Evolutionary conservation across 2,329 filamentous ascomycete genomes (phyloP), one percentile per base, ranked within the genome.

Genomic region (Claviceps sp.): DNA sequence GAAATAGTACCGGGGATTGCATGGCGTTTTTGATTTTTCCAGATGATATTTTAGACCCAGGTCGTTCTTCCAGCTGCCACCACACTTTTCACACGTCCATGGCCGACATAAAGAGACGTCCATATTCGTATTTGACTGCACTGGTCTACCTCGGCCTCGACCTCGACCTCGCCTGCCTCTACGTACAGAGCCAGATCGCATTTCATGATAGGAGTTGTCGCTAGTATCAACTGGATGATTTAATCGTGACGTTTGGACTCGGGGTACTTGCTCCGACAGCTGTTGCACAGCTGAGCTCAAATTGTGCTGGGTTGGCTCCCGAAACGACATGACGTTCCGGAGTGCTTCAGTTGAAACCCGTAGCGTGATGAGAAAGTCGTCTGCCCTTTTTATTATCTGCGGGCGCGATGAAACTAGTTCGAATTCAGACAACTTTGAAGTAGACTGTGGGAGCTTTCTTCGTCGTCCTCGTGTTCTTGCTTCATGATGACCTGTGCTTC

Each of bases 1-100:
- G 16, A 53, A 41, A 8, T 45, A 55, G 40, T 65, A 66, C 20
- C 59, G 66, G 20, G 77, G 72, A 56, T 82, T 82, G 59, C 78
- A 82, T 14, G 69, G 22, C 3, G 74, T 74, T 54, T 68, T 68
- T 1, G 78, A 76, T 57, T 79, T 81, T 37, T 72, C 73, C 14
- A 75, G 63, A 55, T 82, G 78, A 58, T 82, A 82, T 49, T 79
- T 77, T 16, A 81, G 65, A 0, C 78, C 78, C 46, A 77, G 67
- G 37, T 75, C 68, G 50, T 81, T 81, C 61, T 79, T 80, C 77
- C 77, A 82, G 11, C 63, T 65, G 3, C 70, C 72, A 9, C 72
- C 72, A 54, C 78, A 82, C 44, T 71, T 75, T 9, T 76, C 70
- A 55, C 78, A 82, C 20, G 63, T 66, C 58, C 66, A 79, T 1